phyloP scores from a whole-genome alignment of 768 basidiomycete species.

The Serendipita sp. region DNA sequence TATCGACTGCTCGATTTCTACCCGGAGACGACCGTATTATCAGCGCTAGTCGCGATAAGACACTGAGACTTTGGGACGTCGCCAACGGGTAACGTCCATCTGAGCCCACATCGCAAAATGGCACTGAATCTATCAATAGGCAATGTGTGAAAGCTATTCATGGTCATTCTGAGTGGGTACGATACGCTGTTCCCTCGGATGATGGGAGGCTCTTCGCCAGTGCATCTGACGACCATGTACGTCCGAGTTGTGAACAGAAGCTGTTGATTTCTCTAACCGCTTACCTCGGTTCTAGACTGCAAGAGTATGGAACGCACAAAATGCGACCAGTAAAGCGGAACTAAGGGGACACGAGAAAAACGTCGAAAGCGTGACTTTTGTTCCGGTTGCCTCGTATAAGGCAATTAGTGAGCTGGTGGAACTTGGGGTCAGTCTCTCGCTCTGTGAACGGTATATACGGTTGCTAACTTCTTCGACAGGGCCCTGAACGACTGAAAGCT shows the following conservation, averaged over 20 bases:
- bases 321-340: slow-evolving; percentile 64
- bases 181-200: slow-evolving; percentile 29
- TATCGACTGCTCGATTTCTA: slow-evolving; percentile 72
- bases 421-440: slow-evolving; percentile 34
- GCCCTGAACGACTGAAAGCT: slow-evolving; percentile 26
- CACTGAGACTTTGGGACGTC: slow-evolving; percentile 75
- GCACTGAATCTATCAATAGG: slow-evolving; percentile 21
- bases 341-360: slow-evolving; percentile 79
- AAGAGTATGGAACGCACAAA: slow-evolving; percentile 53
- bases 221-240: slow-evolving; percentile 76
- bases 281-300: slow-evolving; percentile 37
- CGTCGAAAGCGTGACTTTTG: slow-evolving; percentile 67
- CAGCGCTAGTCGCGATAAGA: slow-evolving; percentile 75
- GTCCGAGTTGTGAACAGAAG: slow-evolving; percentile 12
- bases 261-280: slow-evolving; percentile 1
- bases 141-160: slow-evolving; percentile 59
- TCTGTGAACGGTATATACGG: not conserved
- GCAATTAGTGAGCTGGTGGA: slow-evolving; percentile 65
- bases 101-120: slow-evolving; percentile 5
- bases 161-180: slow-evolving; percentile 78
- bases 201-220: slow-evolving; percentile 65
- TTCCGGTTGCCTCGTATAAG: slow-evolving; percentile 55
- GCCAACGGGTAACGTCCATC: slow-evolving; percentile 50
- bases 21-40: slow-evolving; percentile 72
- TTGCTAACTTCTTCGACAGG: slow-evolving; percentile 23